phyloP scores from a whole-genome alignment of 495 filamentous ascomycete species.

The Penicillium ochrochloron region DNA sequence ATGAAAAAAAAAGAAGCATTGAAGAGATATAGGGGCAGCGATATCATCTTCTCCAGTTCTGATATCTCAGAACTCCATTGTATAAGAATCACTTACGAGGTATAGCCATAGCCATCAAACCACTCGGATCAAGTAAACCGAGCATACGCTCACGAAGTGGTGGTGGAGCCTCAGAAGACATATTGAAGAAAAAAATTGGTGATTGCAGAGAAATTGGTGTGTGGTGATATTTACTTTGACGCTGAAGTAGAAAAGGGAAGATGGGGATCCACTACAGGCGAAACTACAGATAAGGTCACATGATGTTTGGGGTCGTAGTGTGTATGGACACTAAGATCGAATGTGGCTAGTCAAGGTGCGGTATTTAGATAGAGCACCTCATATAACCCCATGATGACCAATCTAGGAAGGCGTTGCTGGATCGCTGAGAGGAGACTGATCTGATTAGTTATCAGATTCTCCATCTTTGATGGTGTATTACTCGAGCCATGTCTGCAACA shows the following conservation, averaged over 20 bases:
- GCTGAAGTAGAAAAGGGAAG: conserved; percentile 1
- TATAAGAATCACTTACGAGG: conserved; percentile 32
- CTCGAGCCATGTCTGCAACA: not conserved
- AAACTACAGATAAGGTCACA: not conserved
- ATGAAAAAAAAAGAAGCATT: too few relatives aligned
- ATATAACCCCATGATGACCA: not conserved
- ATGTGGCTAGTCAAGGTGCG: not conserved
- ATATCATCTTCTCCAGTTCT: too few relatives aligned
- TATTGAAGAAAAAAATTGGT: not conserved
- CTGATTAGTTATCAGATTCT: not conserved
- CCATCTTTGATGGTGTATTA: not conserved
- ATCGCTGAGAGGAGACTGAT: not conserved
- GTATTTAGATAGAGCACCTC: not conserved
- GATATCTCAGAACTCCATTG: not conserved
- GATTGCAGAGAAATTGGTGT: not conserved
- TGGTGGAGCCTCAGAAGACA: conserved; percentile 26
- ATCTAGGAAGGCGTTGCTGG: not conserved
- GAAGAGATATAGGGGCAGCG: too few relatives aligned
- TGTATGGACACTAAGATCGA: not conserved
- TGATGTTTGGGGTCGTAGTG: not conserved
- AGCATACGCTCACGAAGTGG: conserved; percentile 28
- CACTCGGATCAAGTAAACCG: conserved; percentile 36
- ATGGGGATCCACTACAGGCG: not conserved
- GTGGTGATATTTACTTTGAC: not conserved
- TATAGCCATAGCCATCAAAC: conserved; percentile 37